Evolutionary conservation across 331 rosid genomes (phyloP).

Genomic region (Telfairia occidentalis): DNA sequence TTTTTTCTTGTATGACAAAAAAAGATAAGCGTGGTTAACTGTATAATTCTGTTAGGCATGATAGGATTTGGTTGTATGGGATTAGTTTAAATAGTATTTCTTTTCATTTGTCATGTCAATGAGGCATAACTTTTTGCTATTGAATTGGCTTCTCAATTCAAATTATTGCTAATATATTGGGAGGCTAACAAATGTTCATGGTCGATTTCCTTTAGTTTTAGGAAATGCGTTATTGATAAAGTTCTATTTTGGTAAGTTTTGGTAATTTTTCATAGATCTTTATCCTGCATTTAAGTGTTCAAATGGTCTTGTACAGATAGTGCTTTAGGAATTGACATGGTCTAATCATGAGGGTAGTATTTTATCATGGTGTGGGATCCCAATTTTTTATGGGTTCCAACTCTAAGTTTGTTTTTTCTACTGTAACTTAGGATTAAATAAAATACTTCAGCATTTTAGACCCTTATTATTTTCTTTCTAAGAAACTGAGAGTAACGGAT

Average conservation of each 20-base stretch:
- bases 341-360: too few relatives aligned
- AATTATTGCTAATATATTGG: background rate
- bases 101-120: background rate
- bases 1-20: background rate
- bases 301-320: background rate
- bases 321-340: background rate
- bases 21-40: background rate
- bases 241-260: background rate
- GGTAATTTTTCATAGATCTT: background rate
- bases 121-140: background rate
- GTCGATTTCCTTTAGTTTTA: background rate
- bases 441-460: background rate
- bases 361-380: too few relatives aligned
- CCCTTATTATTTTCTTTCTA: too few relatives aligned
- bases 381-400: too few relatives aligned
- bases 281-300: background rate
- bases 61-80: background rate
- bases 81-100: background rate
- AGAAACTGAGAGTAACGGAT: too few relatives aligned
- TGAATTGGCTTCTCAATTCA: background rate
- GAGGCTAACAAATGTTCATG: background rate
- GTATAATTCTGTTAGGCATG: background rate
- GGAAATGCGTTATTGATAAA: background rate
- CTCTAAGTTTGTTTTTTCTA: too few relatives aligned
- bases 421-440: background rate